Conservation (phyloP, 2,329 filamentous ascomycete species). For the Exophiala oligosperma region DNA sequence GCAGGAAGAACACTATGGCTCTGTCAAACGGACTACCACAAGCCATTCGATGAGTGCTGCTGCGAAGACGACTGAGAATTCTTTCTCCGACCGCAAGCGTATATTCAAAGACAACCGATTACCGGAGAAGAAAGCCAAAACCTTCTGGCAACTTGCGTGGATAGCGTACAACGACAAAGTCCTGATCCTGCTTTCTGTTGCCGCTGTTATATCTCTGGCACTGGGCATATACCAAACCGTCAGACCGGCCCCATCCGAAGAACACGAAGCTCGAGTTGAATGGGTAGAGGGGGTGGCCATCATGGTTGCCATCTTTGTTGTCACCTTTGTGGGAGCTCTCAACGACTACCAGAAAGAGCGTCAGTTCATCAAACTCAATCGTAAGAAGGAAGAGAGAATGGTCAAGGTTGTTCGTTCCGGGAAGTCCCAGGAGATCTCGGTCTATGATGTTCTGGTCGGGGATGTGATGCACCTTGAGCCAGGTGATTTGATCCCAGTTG, state of each 20-base stretch:
- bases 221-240: slow-evolving; percentile 63
- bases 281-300: slow-evolving; percentile 84
- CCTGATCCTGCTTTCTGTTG: slow-evolving; percentile 66
- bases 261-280: slow-evolving; percentile 59
- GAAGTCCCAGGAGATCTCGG: slow-evolving; percentile 65
- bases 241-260: slow-evolving; percentile 24
- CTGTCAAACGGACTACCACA: slow-evolving; percentile 26
- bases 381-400: slow-evolving; percentile 73
- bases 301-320: slow-evolving; percentile 72
- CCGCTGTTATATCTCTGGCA: slow-evolving; percentile 69
- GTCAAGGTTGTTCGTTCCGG: slow-evolving; percentile 78
- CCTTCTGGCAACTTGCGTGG: slow-evolving; percentile 67
- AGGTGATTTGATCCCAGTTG: slow-evolving; percentile 70
- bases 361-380: slow-evolving; percentile 77
- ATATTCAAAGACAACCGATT: slow-evolving; percentile 69
- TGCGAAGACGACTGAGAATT: slow-evolving; percentile 22
- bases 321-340: slow-evolving; percentile 72
- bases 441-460: slow-evolving; percentile 71
- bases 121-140: slow-evolving; percentile 66
- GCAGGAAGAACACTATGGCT: slow-evolving; percentile 20
- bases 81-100: slow-evolving; percentile 64
- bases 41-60: slow-evolving; percentile 21
- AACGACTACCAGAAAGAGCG: slow-evolving; percentile 83
- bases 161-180: slow-evolving; percentile 78
- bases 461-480: slow-evolving; percentile 73